Evolutionary conservation across 192 early-diverging fungal genomes (phyloP).

Genomic region (Entophlyctis helioformis): DNA sequence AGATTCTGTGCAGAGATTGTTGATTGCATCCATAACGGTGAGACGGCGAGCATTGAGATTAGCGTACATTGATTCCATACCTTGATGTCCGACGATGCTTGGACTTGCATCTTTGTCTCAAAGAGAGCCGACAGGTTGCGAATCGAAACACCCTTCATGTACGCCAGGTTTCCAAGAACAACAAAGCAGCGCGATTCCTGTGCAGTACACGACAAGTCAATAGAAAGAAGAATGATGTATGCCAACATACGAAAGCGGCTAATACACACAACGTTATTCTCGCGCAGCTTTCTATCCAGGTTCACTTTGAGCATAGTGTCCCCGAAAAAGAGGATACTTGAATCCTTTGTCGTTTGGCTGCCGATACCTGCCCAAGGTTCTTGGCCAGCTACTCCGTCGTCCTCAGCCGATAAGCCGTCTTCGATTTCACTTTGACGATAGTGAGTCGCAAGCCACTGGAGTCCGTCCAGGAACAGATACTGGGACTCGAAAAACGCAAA

Average conservation of each 20-base stretch:
- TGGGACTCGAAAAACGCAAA: conserved; percentile 66
- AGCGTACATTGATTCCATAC: conserved; percentile 14
- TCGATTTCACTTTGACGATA: conserved; percentile 1
- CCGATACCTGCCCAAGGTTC: conserved; percentile 4
- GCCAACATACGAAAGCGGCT: background rate
- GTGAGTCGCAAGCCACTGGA: conserved; percentile 35
- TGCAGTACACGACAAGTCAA: background rate
- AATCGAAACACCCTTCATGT: conserved; percentile 56
- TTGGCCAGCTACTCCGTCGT: background rate
- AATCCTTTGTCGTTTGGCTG: conserved; percentile 1
- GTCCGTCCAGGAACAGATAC: conserved; percentile 68
- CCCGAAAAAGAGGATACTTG: background rate
- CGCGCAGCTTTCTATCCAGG: conserved; percentile 15
- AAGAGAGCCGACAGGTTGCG: conserved; percentile 63
- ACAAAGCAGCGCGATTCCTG: conserved; percentile 61
- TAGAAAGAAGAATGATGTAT: background rate
- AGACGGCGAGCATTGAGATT: background rate
- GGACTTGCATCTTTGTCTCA: conserved; percentile 53
- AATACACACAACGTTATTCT: conserved; percentile 9
- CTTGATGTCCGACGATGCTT: conserved; percentile 42
- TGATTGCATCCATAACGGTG: background rate
- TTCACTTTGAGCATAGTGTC: conserved; percentile 3
- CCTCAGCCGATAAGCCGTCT: background rate
- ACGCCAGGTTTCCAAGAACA: conserved; percentile 72
- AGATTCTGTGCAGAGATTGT: conserved; percentile 31